phyloP scores from a whole-genome alignment of 345 rosid species.

The Brassica juncea region DNA sequence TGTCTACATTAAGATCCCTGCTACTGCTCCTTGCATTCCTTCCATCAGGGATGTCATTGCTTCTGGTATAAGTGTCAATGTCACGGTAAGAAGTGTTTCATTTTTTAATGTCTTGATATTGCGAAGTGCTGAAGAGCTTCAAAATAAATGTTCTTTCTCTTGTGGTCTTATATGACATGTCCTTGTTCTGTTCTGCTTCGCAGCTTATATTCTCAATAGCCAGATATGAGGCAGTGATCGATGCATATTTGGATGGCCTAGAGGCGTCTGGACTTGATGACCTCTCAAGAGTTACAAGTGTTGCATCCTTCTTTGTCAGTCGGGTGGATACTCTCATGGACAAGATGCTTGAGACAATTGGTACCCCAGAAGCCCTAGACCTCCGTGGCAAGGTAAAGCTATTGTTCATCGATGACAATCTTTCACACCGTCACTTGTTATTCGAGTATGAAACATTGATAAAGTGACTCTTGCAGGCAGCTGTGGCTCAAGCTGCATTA shows the following conservation, averaged over 20 bases:
- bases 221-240: slow-evolving; percentile 91
- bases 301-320: slow-evolving; percentile 98
- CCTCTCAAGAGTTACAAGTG: slow-evolving; percentile 94
- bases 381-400: background rate
- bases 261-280: slow-evolving; percentile 92
- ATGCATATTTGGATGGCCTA: slow-evolving; percentile 98
- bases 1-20: slow-evolving; percentile 97
- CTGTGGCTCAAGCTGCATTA: slow-evolving; percentile 94
- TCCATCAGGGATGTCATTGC: slow-evolving; percentile 93
- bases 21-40: slow-evolving; percentile 87
- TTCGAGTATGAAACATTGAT: background rate
- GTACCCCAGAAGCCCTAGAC: slow-evolving; percentile 55
- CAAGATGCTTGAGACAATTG: slow-evolving; percentile 85
- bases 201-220: slow-evolving; percentile 94
- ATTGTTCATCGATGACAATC: no score
- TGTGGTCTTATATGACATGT: background rate
- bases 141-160: background rate
- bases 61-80: slow-evolving; percentile 85
- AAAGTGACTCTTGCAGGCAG: slow-evolving; percentile 59
- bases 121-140: no score
- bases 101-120: no score
- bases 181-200: slow-evolving; percentile 31
- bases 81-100: no score
- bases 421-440: background rate
- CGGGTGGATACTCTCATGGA: slow-evolving; percentile 94